phyloP scores from a whole-genome alignment of 441 rosid genomes.

The Pelargonium citronellum region DNA sequence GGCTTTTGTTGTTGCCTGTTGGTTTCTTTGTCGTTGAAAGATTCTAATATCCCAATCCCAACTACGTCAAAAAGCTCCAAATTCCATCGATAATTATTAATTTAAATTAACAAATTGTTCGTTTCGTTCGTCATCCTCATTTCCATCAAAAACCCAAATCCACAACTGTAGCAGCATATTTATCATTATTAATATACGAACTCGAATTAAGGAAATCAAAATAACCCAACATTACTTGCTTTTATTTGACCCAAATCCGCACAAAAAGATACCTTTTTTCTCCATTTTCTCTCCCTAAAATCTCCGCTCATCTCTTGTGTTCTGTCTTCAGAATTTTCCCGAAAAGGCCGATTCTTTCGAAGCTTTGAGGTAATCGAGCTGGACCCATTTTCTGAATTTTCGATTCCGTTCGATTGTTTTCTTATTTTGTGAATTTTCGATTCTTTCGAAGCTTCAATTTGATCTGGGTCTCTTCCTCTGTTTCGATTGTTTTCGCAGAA shows the following conservation, averaged over 20 bases:
- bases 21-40: no score
- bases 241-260: constrained; percentile 4
- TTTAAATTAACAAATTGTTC: no score
- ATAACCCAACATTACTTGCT: neutral
- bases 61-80: no score
- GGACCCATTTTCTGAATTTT: neutral
- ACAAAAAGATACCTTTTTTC: neutral
- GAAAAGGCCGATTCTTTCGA: constrained; percentile 1
- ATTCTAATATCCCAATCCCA: no score
- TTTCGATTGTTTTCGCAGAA: constrained; percentile 1
- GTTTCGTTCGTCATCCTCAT: no score
- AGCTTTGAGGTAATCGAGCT: constrained; percentile 4
- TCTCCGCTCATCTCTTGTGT: constrained; percentile 2
- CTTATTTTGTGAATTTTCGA: neutral
- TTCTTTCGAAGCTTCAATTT: neutral
- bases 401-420: neutral
- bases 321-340: constrained; percentile 2
- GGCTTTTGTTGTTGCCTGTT: no score
- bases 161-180: no score
- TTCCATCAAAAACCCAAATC: no score
- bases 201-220: no score
- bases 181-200: no score
- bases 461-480: neutral
- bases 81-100: no score
- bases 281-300: neutral